Conservation (phyloP, 2,329 filamentous ascomycete genomes). For the Fusarium sp. region DNA sequence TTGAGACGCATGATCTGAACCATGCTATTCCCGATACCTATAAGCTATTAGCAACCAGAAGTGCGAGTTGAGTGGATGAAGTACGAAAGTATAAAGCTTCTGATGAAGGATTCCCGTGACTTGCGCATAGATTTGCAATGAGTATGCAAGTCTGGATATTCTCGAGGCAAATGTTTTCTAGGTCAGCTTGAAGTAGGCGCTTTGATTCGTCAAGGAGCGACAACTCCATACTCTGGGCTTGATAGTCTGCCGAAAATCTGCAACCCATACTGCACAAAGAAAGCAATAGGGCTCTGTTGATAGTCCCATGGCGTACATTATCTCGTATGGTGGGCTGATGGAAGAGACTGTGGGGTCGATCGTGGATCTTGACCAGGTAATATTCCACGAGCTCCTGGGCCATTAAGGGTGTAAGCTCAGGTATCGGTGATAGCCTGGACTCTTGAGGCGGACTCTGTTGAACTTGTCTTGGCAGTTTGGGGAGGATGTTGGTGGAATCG, state of each 20-base stretch:
- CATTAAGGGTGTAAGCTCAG: not conserved
- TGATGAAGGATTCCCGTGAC: constrained; percentile 5
- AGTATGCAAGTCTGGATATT: constrained; percentile 26
- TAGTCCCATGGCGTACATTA: not conserved
- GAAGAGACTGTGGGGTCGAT: constrained; percentile 25
- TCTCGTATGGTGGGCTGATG: constrained; percentile 13
- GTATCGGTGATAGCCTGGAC: not conserved
- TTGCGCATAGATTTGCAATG: constrained; percentile 10
- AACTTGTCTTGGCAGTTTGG: not conserved
- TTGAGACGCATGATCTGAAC: not conserved
- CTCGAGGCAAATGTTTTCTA: constrained; percentile 26
- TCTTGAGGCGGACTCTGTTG: not conserved
- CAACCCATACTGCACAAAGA: constrained; percentile 21
- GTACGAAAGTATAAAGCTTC: constrained; percentile 23
- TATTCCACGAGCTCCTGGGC: constrained; percentile 12
- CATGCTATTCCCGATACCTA: constrained; percentile 14
- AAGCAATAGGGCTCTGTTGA: constrained; percentile 12
- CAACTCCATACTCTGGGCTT: not conserved
- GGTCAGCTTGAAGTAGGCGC: constrained; percentile 3
- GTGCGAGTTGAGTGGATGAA: not conserved
- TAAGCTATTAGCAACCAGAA: not conserved
- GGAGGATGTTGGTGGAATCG: not conserved
- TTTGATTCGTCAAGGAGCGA: constrained; percentile 5
- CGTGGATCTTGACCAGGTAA: constrained; percentile 23
- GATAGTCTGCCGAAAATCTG: not conserved